Evolutionary conservation across 352 stramenopile species (phyloP).

Genomic region (Aphanomyces astaci): DNA sequence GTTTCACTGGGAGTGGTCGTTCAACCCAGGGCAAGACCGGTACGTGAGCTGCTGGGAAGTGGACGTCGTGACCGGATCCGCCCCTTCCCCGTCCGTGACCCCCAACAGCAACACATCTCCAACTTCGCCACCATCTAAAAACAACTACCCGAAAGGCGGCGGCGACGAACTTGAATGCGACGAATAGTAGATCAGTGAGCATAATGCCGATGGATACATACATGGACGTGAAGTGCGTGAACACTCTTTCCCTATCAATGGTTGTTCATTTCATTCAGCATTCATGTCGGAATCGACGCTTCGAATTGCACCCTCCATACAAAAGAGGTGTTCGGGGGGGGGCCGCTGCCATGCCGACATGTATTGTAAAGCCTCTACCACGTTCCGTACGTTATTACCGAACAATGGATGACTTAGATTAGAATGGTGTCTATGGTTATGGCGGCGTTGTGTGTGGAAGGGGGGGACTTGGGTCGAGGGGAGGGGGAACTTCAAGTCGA

Average conservation of each 20-base stretch:
- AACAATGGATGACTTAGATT: too few relatives aligned
- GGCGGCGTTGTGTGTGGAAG: not conserved
- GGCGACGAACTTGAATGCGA: slow-evolving; percentile 4
- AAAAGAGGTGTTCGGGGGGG: too few relatives aligned
- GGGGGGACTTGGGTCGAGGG: not conserved
- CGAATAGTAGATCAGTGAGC: not conserved
- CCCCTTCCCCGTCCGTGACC: not conserved
- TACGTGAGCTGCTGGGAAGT: slow-evolving; percentile 37
- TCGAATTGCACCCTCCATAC: too few relatives aligned
- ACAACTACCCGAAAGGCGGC: not conserved
- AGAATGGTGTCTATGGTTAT: not conserved
- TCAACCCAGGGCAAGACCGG: slow-evolving; percentile 27
- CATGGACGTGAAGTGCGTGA: too few relatives aligned
- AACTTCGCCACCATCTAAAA: not conserved
- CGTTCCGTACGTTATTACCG: too few relatives aligned
- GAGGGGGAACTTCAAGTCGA: not conserved
- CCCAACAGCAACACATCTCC: not conserved
- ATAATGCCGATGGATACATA: too few relatives aligned
- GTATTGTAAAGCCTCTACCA: too few relatives aligned
- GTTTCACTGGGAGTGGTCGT: slow-evolving; percentile 35
- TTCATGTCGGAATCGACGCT: too few relatives aligned
- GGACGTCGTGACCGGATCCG: not conserved
- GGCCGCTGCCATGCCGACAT: too few relatives aligned
- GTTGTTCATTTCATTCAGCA: too few relatives aligned
- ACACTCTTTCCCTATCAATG: too few relatives aligned